Base-by-base conservation (phyloP, 768 basidiomycete genomes). In the Boletus bicolor region DNA sequence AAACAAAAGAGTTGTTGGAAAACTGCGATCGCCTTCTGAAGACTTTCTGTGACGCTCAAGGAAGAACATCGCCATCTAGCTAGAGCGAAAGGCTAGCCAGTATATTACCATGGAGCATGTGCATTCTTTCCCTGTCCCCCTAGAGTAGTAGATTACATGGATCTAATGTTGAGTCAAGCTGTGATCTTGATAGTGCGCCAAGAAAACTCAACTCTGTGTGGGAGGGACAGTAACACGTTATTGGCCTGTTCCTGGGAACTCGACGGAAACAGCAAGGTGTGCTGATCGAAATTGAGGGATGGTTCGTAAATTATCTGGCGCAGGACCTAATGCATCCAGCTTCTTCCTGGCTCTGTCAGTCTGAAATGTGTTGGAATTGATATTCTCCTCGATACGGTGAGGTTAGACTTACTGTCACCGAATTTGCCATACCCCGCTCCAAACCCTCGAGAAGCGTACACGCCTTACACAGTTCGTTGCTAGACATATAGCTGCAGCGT, bases 401-500 rank as follows among this genome's bases (percentile, higher is more conserved):
- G 36, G 52, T 49, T 56, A 0, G 8, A 76, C 86, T 57, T 64
- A 88, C 88, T 44, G 85, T 83, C 41, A 79, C 82, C 38, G 82
- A 77, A 58, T 70, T 74, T 5, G 79, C 86, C 75, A 91, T 80
- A 14, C 94, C 93, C 39, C 90, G 80, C 70, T 97, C 93, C 15
- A 98, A 77, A 8, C 94, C 92, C 72, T 98, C 92, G 0, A 98
- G 76, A 5, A 98, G 75, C 0, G 87, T 90, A 59, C 95, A 97
- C 1, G 94, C 95, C 69, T 95, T 95, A 68, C 93, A 95, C n/a
- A 99, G 74, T n/a, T 89, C 86, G 62, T 98, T 97, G 58, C 92
- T 95, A 4, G 94, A 90, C 79, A 98, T 95, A 69, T 95, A 95
- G 3, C 94, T 94, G 63, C 97, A 99, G 45, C 93, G 80, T 64